Conservation (phyloP, 495 filamentous ascomycete species). For the Neurospora sp. region DNA sequence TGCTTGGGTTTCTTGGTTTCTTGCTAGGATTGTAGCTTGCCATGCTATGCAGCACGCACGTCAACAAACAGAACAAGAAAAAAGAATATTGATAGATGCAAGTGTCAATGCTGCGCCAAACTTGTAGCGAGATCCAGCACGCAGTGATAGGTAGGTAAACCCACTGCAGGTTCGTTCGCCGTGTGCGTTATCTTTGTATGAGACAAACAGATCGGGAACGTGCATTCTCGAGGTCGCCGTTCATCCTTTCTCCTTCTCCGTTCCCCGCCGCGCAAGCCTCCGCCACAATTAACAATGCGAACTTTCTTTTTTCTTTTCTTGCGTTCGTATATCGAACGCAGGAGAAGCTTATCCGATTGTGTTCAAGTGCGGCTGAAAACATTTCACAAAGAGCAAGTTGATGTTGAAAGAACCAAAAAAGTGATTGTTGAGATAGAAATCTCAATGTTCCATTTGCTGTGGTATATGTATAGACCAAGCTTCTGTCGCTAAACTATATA, state of each 20-base stretch:
- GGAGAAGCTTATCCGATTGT: not conserved
- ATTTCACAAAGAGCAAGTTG: not conserved
- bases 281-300: not conserved
- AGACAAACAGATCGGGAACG: not conserved
- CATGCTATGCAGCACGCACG: not conserved
- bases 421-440: not conserved
- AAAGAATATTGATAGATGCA: not conserved
- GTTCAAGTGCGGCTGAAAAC: not conserved
- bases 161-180: not conserved
- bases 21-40: not conserved
- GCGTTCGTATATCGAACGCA: not conserved
- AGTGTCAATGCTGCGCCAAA: not conserved
- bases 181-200: not conserved
- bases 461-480: not conserved
- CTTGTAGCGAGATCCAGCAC: not conserved
- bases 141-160: not conserved
- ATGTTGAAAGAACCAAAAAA: not conserved
- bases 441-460: not conserved
- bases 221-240: not conserved
- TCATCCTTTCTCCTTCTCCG: not conserved
- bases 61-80: not conserved
- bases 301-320: not conserved
- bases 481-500: not conserved
- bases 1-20: not conserved
- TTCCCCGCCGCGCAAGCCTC: not conserved